phyloP scores from a whole-genome alignment of 345 rosid species.

The Dipteronia dyeriana region DNA sequence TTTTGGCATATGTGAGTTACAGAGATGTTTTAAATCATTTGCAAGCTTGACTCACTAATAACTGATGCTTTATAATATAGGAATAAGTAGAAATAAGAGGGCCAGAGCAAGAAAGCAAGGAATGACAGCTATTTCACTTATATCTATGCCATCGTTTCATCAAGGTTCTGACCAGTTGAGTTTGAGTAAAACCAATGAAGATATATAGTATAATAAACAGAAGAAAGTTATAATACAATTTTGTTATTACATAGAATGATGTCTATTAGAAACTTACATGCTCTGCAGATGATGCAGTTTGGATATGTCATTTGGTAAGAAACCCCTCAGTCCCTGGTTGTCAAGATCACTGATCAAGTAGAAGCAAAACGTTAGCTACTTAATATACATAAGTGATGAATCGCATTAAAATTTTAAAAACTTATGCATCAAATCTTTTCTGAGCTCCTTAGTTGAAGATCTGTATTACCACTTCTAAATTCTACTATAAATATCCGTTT shows the following conservation, averaged over 20 bases:
- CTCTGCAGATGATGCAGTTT: conserved; percentile 71
- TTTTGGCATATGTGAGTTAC: conserved; percentile 9
- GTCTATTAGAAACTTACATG: conserved; percentile 58
- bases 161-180: background rate
- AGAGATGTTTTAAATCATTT: background rate
- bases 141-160: background rate
- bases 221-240: background rate
- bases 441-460: background rate
- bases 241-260: conserved; percentile 20
- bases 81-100: conserved; percentile 9
- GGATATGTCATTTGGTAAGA: conserved; percentile 72
- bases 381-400: background rate
- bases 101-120: conserved; percentile 9
- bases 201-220: background rate
- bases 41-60: background rate
- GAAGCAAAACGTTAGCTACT: conserved; percentile 15
- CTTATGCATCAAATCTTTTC: background rate
- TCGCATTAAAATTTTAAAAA: background rate
- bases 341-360: conserved; percentile 66
- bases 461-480: background rate
- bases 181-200: background rate
- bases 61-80: background rate
- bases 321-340: conserved; percentile 90
- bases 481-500: background rate
- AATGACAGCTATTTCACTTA: background rate